These are phyloP conservation scores for Vitis hybrid DNA, from an alignment of 177 flowering plant genomes.

Conservation along the genomic window DNA sequence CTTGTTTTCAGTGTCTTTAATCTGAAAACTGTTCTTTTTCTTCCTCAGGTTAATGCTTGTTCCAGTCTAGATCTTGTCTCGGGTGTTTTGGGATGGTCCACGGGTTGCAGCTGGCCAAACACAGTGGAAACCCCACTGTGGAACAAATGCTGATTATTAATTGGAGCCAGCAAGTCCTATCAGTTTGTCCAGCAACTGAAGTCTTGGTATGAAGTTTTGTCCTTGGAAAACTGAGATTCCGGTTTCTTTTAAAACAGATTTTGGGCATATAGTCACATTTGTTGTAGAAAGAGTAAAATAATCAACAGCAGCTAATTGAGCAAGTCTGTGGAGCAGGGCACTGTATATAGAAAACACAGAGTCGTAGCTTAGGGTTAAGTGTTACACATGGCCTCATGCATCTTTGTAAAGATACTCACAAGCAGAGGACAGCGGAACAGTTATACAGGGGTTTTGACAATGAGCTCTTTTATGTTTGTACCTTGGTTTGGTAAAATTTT, in stretches of 20 bases:
- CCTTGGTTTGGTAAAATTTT: neutral
- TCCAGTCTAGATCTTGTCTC: conserved; percentile 63
- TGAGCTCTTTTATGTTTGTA: too few species aligned
- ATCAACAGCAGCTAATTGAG: conserved; percentile 35
- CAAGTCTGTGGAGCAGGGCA: conserved; percentile 34
- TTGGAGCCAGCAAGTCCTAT: neutral
- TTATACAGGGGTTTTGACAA: conserved; percentile 1
- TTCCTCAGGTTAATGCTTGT: conserved; percentile 64
- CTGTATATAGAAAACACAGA: conserved; percentile 49
- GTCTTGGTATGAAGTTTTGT: conserved; percentile 44
- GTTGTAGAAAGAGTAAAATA: conserved; percentile 22
- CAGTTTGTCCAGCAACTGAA: conserved; percentile 4
- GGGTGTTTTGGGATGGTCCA: conserved; percentile 91
- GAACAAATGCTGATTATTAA: conserved; percentile 51
- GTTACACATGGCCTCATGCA: conserved; percentile 21
- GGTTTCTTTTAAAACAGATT: conserved; percentile 9
- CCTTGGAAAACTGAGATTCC: conserved; percentile 10
- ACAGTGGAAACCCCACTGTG: conserved; percentile 32
- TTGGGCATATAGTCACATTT: conserved; percentile 11
- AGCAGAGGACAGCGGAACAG: conserved; percentile 2
- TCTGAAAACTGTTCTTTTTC: conserved; percentile 12
- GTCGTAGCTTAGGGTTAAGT: conserved; percentile 6
- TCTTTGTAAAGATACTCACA: conserved; percentile 28
- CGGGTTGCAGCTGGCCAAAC: conserved; percentile 90
- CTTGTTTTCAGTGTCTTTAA: neutral